Base-by-base conservation (phyloP, 495 filamentous ascomycete genomes). In the Collariella sp. region DNA sequence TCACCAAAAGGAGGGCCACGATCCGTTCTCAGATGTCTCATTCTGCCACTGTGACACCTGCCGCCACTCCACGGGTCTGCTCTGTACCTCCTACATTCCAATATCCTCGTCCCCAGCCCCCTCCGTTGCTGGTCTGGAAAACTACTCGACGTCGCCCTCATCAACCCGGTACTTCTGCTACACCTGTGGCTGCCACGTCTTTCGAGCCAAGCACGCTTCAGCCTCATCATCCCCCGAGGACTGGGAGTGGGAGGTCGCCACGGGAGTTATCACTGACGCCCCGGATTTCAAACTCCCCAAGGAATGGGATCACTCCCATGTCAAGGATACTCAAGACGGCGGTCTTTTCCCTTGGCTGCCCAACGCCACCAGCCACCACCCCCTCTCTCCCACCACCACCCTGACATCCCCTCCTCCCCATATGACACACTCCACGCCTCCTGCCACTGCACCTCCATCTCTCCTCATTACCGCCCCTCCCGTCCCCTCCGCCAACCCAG, bases 1-100 rank as follows among this genome's bases (percentile, higher is more conserved):
- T 83, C 31, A 3, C 36, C 1, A 22, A 22, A 6, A 15, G n/a
- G 18, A 15, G 24, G 31, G 0, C 35, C 15, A 41, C 2, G 10
- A 33, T n/a, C 7, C 40, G 15, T 41, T 50, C 22, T 50, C 48
- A 0, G 24, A 20, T 1, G 24, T 31, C 22, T 65, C 72, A 36
- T 59, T 89, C 52, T 89, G 85, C 65, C 84, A 86, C 61, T 89
- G 86, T 71, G 60, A 65, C 55, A 73, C 64, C 34, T 88, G 83
- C 65, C 81, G 84, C 29, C 74, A 76, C 34, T 65, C 72, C 9
- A 78, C 77, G 13, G 86, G 86, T 22, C 69, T 78, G 10, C 70
- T 86, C 5, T 80, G 70, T 51, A 72, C 73, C 22, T 77, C 77
- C 2, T 83, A 83, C 56, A 67, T 77, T 26, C 46, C 66, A 62